Base-by-base conservation (phyloP, 202 grass and related monocot genomes). In the Carex sylvatica region DNA sequence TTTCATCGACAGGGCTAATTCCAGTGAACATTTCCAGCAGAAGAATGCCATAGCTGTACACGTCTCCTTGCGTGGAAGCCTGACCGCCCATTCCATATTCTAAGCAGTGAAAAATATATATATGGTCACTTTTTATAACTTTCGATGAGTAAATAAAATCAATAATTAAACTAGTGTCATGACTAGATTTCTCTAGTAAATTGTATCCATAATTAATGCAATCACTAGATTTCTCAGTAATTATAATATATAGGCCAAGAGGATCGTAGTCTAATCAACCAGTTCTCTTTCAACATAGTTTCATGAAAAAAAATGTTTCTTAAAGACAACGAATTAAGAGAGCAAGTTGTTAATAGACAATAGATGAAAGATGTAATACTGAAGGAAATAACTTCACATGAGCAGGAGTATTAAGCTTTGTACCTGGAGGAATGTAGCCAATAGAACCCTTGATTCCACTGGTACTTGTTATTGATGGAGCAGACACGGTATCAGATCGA, bases 11-110 rank as follows among this genome's bases (percentile, higher is more conserved):
- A 0, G 82, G 89, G 51, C 4, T 83, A 18, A 83, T 80, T 78
- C 83, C 71, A n/a, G 72, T 90, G 84, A 90, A 87, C 76, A 87
- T 70, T 70, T 85, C 28, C n/a, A 87, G 64, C 26, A 90, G 81
- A 82, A 83, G 66, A 66, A 85, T 71, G 12, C 85, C 28, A 1
- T 81, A 81, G 8, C 85, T 82, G 14, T 86, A 86, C 0, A 82
- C 40, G 4, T 86, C 84, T 86, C 78, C 79, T 68, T 82, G 79
- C 5, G 14, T 38, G 7, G 79, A 82, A 31, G n/a, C 79, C 15
- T 82, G 30, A 49, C 46, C 60, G 12, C 82, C 52, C 65, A 84
- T 73, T 6, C 81, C 86, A 42, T 81, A 88, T 49, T 88, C 82
- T 88, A 33, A 79, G 16, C 1, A 60, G n/a, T 28, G 18, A 54